phyloP scores from a whole-genome alignment of 768 basidiomycete genomes.

The Suillus subluteus region DNA sequence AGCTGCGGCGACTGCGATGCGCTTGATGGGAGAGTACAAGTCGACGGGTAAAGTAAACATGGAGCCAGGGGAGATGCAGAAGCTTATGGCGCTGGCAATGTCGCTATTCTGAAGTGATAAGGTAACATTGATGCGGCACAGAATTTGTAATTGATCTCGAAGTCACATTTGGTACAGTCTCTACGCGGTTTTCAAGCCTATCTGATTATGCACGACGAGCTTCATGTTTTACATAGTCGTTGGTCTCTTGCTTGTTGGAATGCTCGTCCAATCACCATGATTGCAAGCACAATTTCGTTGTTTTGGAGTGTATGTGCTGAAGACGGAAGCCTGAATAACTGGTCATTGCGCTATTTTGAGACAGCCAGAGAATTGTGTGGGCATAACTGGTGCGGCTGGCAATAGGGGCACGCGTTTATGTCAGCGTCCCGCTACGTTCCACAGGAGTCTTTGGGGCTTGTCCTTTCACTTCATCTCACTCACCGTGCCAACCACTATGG shows the following conservation, averaged over 20 bases:
- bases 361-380: too few relatives aligned
- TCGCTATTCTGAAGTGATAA: constrained; percentile 22
- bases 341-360: too few relatives aligned
- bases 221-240: not conserved
- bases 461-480: too few relatives aligned
- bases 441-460: too few relatives aligned
- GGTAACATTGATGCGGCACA: not conserved
- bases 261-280: too few relatives aligned
- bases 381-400: too few relatives aligned
- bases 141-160: not conserved
- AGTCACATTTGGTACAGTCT: not conserved
- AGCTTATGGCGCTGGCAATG: constrained; percentile 30
- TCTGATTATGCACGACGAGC: not conserved
- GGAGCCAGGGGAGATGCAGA: constrained; percentile 34
- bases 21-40: constrained; percentile 29
- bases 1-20: constrained; percentile 34
- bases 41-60: constrained; percentile 25
- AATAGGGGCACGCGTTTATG: too few relatives aligned
- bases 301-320: too few relatives aligned
- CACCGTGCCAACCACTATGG: too few relatives aligned
- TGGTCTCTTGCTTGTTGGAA: not conserved
- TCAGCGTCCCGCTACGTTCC: too few relatives aligned
- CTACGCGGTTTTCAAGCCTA: not conserved
- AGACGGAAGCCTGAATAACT: too few relatives aligned
- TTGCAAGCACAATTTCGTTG: too few relatives aligned